phyloP scores from a whole-genome alignment of 2,329 filamentous ascomycete species.

The Ceratocystiopsis minuta region DNA sequence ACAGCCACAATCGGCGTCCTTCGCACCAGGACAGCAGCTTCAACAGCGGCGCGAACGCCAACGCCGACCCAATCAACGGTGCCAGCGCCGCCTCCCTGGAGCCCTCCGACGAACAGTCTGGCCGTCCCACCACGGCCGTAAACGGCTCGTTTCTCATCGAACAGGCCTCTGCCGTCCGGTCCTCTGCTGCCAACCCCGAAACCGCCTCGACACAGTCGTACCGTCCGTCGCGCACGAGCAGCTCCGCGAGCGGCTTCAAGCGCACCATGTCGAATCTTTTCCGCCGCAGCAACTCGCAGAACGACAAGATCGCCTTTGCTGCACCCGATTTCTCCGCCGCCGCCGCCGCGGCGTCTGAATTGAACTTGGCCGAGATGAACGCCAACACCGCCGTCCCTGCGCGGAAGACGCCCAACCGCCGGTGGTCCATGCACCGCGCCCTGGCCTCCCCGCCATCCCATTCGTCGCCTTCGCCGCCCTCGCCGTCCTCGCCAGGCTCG shows the following conservation, averaged over 20 bases:
- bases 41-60: not conserved
- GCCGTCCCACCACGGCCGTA: constrained; percentile 6
- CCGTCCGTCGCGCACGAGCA: constrained; percentile 23
- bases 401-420: constrained; percentile 17
- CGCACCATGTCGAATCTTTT: constrained; percentile 33
- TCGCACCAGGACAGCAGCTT: not conserved
- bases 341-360: constrained; percentile 10
- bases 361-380: constrained; percentile 13
- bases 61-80: too few species aligned
- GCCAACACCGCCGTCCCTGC: constrained; percentile 3
- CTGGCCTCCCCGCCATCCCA: constrained; percentile 28
- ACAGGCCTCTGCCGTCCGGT: not conserved
- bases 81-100: not conserved
- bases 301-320: constrained; percentile 12
- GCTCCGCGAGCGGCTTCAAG: constrained; percentile 24
- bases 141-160: constrained; percentile 6
- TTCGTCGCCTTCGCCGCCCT: constrained; percentile 33
- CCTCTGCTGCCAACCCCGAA: constrained; percentile 6
- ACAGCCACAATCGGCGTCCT: not conserved
- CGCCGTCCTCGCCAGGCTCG: constrained; percentile 32
- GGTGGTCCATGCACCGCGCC: constrained; percentile 28
- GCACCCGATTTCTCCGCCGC: constrained; percentile 4
- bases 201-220: constrained; percentile 7
- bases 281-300: constrained; percentile 22
- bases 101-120: not conserved